Evolutionary conservation across 2,329 filamentous ascomycete genomes (phyloP), one percentile per base, ranked within the genome.

Genomic region (Botryotinia calthae): DNA sequence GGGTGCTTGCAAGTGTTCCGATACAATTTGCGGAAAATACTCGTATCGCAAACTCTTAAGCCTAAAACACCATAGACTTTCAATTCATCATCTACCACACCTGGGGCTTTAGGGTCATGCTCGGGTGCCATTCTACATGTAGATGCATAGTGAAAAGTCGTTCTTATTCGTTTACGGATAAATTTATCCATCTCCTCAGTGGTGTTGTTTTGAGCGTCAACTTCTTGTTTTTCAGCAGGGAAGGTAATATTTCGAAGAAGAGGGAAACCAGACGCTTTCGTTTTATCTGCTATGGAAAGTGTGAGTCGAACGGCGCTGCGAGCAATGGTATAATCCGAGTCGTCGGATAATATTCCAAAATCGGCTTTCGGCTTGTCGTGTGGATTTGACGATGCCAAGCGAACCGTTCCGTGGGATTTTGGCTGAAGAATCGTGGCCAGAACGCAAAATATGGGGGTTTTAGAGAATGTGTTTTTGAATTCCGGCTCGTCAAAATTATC

Each of bases 31-130:
- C 18, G 78, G 3, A 79, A 74, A 42, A 79, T 74, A 2, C 77
- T 73, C 25, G 75, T 75, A 76, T 79, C 78, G 48, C 76, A 77
- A 66, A 79, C 73, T 56, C 78, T 72, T 22, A 79, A 73, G 37
- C 76, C 77, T 42, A 74, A 68, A 1, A 75, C 76, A 18, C 78
- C 76, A 62, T 79, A 77, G 14, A 79, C 78, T 34, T 69, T 69
- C 28, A 79, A 74, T 64, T 75, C 71, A 28, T 74, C 68, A 72
- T 78, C 75, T 22, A 79, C 78, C 4, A 79, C 77, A 2, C 78
- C 77, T 28, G 61, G 46, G 2, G 48, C 48, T 51, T 46, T 42
- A 2, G 2, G 0, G 37, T 89, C 84, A 48, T 66, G 16, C 18
- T 59, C 51, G 4, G 48, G 48, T 64, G 48, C 61, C 61, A 71